Evolutionary conservation across 2,329 filamentous ascomycete species (phyloP), one percentile per base, ranked within the genome.

Genomic region (Apiospora rasikravindrae): DNA sequence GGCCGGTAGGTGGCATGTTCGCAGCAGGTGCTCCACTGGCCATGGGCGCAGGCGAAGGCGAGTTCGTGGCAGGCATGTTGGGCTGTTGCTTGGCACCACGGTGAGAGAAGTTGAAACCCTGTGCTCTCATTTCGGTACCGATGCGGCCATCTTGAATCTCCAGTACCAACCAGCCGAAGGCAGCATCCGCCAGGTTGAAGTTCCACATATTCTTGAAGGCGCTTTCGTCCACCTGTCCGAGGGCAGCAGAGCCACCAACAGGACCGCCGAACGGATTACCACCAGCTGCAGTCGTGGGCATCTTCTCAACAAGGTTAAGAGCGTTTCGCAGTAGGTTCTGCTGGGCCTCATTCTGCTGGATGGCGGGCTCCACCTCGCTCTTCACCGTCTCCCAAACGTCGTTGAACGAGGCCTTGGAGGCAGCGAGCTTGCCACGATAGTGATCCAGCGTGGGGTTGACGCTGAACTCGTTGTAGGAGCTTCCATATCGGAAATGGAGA

Each of bases 141-240:
- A 99, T 98, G 61, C 96, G 92, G 69, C 96, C 96, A 79, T 95
- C 94, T 80, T 99, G 96, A 73, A 99, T 92, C 82, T 99, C 96
- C 72, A 99, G 85, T 22, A 98, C 95, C 69, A 99, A 88, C 88
- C 95, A 99, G 73, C 96, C 96, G 81, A 98, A 99, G 26, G 96
- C 96, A 71, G 96, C 96, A 85, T 99, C 96, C 42, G 96, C 96
- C 76, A 99, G 84, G 83, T 98, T 98, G 85, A 99, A 99, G 84
- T 99, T 99, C 96, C 96, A 99, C 96, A 98, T 98, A 82, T 99
- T 99, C 87, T 99, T 99, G 89, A 99, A 99, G 1, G 96, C 96
- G 78, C 95, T 98, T 86, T 99, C 96, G 75, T 99, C 96, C 24
- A 99, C 95, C 79, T 97, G 94, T 44, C 96, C 96, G 69, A 94